Conservation (phyloP, 83 land plant species). For the Picea mariana region DNA sequence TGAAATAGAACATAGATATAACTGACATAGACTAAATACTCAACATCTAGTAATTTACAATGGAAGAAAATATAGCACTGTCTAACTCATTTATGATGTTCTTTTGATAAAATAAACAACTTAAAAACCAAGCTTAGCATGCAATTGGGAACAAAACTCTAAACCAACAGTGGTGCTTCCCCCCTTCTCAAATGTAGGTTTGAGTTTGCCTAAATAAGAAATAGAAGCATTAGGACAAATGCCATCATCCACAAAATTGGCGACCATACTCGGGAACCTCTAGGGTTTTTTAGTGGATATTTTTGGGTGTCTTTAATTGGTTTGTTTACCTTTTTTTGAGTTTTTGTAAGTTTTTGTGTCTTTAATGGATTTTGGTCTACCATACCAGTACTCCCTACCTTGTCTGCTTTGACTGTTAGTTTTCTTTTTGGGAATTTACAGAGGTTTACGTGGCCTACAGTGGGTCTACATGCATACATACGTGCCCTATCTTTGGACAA, state of each 20-base stretch:
- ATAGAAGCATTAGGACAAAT: conserved; percentile 39
- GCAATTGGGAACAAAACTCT: neutral
- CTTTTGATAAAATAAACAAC: neutral
- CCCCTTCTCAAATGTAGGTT: conserved; percentile 40
- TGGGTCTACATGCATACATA: too few species aligned
- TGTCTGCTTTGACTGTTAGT: too few species aligned
- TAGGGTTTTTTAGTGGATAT: too few species aligned
- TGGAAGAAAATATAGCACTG: neutral
- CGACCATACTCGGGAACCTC: too few species aligned
- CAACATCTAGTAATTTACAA: neutral
- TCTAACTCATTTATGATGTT: neutral
- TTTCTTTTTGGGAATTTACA: too few species aligned
- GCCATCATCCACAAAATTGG: conserved; percentile 37
- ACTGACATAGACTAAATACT: neutral
- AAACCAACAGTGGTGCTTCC: conserved; percentile 57
- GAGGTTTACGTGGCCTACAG: too few species aligned
- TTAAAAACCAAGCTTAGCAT: neutral
- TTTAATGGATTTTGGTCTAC: too few species aligned
- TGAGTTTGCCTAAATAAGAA: conserved; percentile 41
- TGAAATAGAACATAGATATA: neutral
- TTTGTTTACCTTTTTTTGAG: too few species aligned
- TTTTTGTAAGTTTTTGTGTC: too few species aligned
- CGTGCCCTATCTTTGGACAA: too few species aligned
- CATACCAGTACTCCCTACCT: too few species aligned
- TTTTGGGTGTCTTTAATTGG: too few species aligned